A percentile compares a stretch with the other conserved stretches of the same genome.
phyloP scores from a whole-genome alignment of 495 filamentous ascomycete genomes.

The Penicillium manginii region DNA sequence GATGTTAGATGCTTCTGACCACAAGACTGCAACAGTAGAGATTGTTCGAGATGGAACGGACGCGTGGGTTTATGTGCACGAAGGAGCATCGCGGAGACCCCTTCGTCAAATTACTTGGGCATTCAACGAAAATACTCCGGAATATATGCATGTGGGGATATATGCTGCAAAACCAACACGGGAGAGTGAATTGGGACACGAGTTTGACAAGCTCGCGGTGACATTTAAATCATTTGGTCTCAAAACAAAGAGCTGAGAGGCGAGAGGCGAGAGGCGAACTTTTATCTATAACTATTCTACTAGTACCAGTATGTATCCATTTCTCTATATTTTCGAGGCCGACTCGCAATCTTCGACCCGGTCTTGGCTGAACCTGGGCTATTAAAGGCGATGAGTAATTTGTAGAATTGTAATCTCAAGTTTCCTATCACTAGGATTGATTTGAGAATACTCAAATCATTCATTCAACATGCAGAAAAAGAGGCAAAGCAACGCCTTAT shows the following conservation, averaged over 20 bases:
- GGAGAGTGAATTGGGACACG: not conserved
- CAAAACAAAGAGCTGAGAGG: not conserved
- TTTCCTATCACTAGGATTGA: too few relatives aligned
- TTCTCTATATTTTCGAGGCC: too few relatives aligned
- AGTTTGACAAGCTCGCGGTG: constrained; percentile 6
- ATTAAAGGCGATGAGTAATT: too few relatives aligned
- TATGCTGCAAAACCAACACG: constrained; percentile 1
- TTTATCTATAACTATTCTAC: too few relatives aligned
- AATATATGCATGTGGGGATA: not conserved
- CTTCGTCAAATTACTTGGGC: constrained; percentile 2
- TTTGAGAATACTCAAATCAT: too few relatives aligned
- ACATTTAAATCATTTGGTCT: not conserved
- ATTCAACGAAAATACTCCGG: not conserved
- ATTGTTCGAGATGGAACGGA: not conserved
- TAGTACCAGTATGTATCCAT: too few relatives aligned
- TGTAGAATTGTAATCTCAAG: too few relatives aligned
- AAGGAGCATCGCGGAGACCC: not conserved
- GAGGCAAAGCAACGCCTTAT: too few relatives aligned
- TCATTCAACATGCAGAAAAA: too few relatives aligned
- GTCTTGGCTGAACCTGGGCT: too few relatives aligned
- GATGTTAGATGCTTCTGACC: not conserved
- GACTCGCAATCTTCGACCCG: too few relatives aligned
- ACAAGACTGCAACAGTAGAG: not conserved
- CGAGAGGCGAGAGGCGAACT: too few relatives aligned
- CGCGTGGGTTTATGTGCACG: not conserved